Evolutionary conservation across 345 rosid species (phyloP).

Genomic region (Acer negundo): DNA sequence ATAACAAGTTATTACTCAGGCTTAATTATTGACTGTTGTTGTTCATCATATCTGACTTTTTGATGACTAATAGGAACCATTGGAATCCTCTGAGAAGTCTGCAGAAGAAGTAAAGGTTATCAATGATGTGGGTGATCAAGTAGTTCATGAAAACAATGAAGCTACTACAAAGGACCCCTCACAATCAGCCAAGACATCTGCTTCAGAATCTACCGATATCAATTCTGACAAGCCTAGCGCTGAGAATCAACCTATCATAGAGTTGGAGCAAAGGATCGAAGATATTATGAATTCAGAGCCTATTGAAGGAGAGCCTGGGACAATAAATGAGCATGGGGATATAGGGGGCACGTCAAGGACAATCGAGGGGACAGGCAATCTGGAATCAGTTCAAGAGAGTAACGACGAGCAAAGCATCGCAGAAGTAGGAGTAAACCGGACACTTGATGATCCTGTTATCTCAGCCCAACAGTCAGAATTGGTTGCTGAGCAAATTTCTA

Average conservation of each 20-base stretch:
- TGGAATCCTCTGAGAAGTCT: slow-evolving; percentile 26
- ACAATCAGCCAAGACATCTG: slow-evolving; percentile 29
- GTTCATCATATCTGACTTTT: background rate
- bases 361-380: slow-evolving; percentile 4
- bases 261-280: slow-evolving; percentile 7
- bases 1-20: slow-evolving; percentile 6
- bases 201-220: slow-evolving; percentile 22
- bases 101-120: slow-evolving; percentile 36
- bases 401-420: slow-evolving; percentile 19
- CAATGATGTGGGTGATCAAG: slow-evolving; percentile 20
- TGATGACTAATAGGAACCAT: slow-evolving; percentile 36
- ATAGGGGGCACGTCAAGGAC: background rate
- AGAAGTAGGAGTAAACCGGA: slow-evolving; percentile 31
- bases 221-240: slow-evolving; percentile 8
- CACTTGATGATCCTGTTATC: slow-evolving; percentile 18
- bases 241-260: slow-evolving; percentile 4
- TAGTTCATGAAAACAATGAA: slow-evolving; percentile 10
- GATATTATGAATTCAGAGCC: slow-evolving; percentile 7
- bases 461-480: slow-evolving; percentile 19
- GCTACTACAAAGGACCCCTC: slow-evolving; percentile 3
- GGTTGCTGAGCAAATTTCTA: slow-evolving; percentile 22
- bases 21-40: background rate
- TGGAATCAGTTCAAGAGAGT: background rate
- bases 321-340: slow-evolving; percentile 1
- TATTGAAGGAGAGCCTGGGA: slow-evolving; percentile 16